phyloP scores from a whole-genome alignment of 306 rosid species.

The Abrus precatorius region DNA sequence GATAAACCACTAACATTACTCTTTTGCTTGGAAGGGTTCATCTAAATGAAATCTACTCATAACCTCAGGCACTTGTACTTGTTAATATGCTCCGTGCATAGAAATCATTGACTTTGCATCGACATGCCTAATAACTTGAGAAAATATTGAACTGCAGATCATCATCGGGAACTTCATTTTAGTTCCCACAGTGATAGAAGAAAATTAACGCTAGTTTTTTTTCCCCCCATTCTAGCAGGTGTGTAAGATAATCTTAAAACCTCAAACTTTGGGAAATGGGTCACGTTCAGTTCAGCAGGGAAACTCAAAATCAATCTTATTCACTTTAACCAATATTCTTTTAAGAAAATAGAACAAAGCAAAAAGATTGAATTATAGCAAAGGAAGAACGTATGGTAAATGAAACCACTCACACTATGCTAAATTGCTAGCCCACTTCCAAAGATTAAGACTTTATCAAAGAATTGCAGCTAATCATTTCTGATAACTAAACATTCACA shows the following conservation, averaged over 20 bases:
- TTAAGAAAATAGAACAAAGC: neutral
- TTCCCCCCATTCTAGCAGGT: neutral
- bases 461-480: constrained; percentile 36
- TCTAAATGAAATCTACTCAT: constrained; percentile 20
- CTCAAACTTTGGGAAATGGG: neutral
- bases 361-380: neutral
- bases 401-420: neutral
- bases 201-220: neutral
- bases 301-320: neutral
- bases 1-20: neutral
- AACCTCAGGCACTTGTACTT: neutral
- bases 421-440: neutral
- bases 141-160: neutral
- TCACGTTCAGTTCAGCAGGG: constrained; percentile 2
- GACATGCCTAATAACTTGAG: neutral
- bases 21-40: constrained; percentile 9
- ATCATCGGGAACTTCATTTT: neutral
- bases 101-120: neutral
- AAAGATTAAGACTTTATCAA: neutral
- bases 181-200: neutral
- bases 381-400: neutral
- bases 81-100: too few relatives aligned
- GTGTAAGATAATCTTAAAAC: neutral
- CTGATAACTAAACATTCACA: constrained; percentile 15
- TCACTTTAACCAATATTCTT: neutral